Evolutionary conservation across 495 filamentous ascomycete species (phyloP).

Genomic region (Penicillium maclennaniae): DNA sequence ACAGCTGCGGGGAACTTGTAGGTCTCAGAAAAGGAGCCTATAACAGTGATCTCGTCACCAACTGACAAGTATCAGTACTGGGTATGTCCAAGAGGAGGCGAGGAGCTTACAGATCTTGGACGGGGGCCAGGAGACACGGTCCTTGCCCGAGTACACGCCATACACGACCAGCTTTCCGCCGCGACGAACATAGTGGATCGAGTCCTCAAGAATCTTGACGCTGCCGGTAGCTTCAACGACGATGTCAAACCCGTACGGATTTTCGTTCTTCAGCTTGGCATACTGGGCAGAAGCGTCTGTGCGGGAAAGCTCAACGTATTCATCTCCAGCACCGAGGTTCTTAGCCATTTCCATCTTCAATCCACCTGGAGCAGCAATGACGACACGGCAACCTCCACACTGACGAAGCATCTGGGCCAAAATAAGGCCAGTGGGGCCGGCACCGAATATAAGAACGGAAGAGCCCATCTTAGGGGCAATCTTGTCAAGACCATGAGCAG

Average conservation of each 20-base stretch:
- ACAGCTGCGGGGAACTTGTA: constrained; percentile 73
- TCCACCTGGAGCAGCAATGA: constrained; percentile 62
- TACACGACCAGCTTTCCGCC: constrained; percentile 69
- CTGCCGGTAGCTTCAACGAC: constrained; percentile 62
- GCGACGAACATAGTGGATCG: constrained; percentile 63
- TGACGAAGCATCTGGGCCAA: constrained; percentile 60
- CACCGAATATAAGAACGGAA: constrained; percentile 62
- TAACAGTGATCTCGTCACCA: constrained; percentile 62
- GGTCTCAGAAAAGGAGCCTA: constrained; percentile 66
- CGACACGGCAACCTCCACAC: constrained; percentile 62
- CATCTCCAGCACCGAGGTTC: constrained; percentile 62
- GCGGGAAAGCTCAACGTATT: constrained; percentile 60
- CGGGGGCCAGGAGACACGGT: constrained; percentile 61
- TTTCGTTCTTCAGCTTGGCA: constrained; percentile 56
- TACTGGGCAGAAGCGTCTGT: constrained; percentile 53
- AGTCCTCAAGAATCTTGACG: constrained; percentile 63
- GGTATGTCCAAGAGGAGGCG: neutral
- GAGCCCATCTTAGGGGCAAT: constrained; percentile 67
- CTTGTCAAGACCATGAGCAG: constrained; percentile 67
- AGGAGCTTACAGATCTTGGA: constrained; percentile 56
- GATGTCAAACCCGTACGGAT: constrained; percentile 72
- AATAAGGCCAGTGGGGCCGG: constrained; percentile 62
- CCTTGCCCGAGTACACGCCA: constrained; percentile 59
- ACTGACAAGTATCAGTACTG: constrained; percentile 15
- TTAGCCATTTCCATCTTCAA: constrained; percentile 68